Conservation (phyloP, 1,139 yeast species). For the Yamadazyma songkhlaensis region DNA sequence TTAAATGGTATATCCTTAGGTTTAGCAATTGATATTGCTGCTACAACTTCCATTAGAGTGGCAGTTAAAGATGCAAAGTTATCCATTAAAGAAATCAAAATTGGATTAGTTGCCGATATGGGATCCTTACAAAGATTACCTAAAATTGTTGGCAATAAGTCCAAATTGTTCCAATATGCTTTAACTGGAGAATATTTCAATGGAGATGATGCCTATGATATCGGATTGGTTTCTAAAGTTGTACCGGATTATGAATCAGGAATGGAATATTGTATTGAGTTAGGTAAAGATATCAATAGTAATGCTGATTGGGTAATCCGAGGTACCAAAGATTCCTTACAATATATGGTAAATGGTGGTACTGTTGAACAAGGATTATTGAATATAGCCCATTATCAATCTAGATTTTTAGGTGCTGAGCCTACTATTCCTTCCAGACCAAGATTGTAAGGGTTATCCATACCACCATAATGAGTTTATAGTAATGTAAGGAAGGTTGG, state of each 20-base stretch:
- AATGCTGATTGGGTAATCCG: slow-evolving; percentile 59
- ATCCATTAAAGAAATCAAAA: slow-evolving; percentile 66
- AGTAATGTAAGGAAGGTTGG: no score
- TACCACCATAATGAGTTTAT: no score
- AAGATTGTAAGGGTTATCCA: slow-evolving; percentile 3
- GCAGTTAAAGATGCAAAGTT: slow-evolving; percentile 53
- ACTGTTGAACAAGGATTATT: slow-evolving; percentile 48
- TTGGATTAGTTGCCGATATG: slow-evolving; percentile 79
- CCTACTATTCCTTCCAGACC: slow-evolving; percentile 3
- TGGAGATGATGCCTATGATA: slow-evolving; percentile 51
- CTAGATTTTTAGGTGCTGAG: slow-evolving; percentile 33
- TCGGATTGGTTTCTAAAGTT: slow-evolving; percentile 55
- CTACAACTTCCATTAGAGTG: slow-evolving; percentile 58
- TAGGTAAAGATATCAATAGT: slow-evolving; percentile 50
- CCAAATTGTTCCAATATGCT: slow-evolving; percentile 60
- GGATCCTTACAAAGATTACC: slow-evolving; percentile 76
- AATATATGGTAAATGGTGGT: slow-evolving; percentile 49
- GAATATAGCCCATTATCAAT: slow-evolving; percentile 53
- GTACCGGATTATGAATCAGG: slow-evolving; percentile 50
- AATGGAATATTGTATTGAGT: slow-evolving; percentile 42
- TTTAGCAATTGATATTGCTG: slow-evolving; percentile 64
- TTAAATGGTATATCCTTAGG: slow-evolving; percentile 54
- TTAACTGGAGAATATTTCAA: slow-evolving; percentile 60
- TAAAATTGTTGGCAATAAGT: slow-evolving; percentile 49
- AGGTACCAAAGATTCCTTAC: slow-evolving; percentile 63